Evolutionary conservation across 2,329 filamentous ascomycete species (phyloP).

Genomic region (Colletotrichum australisinense): DNA sequence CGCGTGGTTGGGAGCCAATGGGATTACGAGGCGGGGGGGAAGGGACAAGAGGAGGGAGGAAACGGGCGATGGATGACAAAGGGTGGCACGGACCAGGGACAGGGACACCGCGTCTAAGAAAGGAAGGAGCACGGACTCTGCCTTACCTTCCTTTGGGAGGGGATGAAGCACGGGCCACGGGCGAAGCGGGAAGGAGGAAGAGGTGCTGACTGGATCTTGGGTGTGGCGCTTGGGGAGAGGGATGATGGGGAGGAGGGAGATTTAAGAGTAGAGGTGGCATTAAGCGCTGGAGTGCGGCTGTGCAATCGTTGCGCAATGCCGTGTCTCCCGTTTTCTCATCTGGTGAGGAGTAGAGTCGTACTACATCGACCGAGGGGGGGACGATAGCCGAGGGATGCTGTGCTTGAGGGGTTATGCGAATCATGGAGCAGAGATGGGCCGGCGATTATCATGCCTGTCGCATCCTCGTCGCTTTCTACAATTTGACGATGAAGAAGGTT

Average conservation of each 20-base stretch:
- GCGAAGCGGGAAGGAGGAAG: background rate
- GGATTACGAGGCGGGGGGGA: background rate
- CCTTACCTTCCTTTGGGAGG: no score
- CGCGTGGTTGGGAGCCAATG: conserved; percentile 20
- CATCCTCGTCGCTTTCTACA: background rate
- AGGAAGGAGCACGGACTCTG: background rate
- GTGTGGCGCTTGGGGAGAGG: conserved; percentile 19
- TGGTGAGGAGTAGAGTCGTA: background rate
- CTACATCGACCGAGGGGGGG: background rate
- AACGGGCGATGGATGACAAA: background rate
- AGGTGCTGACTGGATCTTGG: conserved; percentile 8
- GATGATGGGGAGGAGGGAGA: background rate
- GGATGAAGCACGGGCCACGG: background rate
- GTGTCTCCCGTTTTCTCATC: background rate
- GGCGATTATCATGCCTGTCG: background rate
- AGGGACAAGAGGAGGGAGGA: background rate
- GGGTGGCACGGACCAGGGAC: background rate
- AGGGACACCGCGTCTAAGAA: background rate
- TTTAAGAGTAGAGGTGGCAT: background rate
- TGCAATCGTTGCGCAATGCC: conserved; percentile 8
- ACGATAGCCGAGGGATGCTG: conserved; percentile 1
- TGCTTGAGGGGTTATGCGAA: conserved; percentile 2
- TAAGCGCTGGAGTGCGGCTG: conserved; percentile 34
- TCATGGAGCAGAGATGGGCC: background rate
- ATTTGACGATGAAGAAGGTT: background rate